Base-by-base conservation (phyloP, 495 filamentous ascomycete genomes). In the Talaromyces wortmannii region DNA sequence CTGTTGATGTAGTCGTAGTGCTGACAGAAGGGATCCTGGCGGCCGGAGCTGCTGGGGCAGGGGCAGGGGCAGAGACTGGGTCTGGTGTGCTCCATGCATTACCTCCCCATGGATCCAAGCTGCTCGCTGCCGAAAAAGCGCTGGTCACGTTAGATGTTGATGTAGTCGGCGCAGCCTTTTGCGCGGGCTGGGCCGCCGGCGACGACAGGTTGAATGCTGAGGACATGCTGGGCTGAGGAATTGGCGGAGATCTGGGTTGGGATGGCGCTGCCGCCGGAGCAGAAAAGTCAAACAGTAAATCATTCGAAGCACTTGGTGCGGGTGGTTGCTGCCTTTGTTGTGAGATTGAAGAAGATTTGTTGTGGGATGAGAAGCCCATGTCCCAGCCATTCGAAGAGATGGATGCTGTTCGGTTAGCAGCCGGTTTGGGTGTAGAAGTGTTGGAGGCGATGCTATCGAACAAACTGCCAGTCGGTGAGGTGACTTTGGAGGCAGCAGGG, bases 131-230 rank as follows among this genome's bases (percentile, higher is more conserved):
- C 53, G 69, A 65, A 15, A 66, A 57, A 47, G 50, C 65, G 23
- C 65, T 63, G 10, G 67, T 61, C 5, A 68, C 63, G 13, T 73
- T 60, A 6, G 65, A 68, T n/a, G 67, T 59, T 17, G 63, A 57
- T 7, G 68, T 63, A 17, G 70, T 64, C 31, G 73, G 63, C 49
- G 74, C 55, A 51, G 77, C 62, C 33, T 82, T 70, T 23, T 80
- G 67, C 1, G 76, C 63, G 13, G 81, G 69, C 50, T 75, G 76
- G 4, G 65, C 59, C 13, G 63, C 48, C 10, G 67, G 50, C 48
- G 74, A 68, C 4, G 88, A 92, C 36, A 96, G 81, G 62, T 92
- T 95, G 70, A 95, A 92, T 4, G 86, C 84, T n/a, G 87, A 90
- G 61, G 66, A 78, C 65, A 23, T 68, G 52, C 13, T 17, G 8